Conservation (phyloP, 1,284 basidiomycete genomes). For the Irpex sp. region DNA sequence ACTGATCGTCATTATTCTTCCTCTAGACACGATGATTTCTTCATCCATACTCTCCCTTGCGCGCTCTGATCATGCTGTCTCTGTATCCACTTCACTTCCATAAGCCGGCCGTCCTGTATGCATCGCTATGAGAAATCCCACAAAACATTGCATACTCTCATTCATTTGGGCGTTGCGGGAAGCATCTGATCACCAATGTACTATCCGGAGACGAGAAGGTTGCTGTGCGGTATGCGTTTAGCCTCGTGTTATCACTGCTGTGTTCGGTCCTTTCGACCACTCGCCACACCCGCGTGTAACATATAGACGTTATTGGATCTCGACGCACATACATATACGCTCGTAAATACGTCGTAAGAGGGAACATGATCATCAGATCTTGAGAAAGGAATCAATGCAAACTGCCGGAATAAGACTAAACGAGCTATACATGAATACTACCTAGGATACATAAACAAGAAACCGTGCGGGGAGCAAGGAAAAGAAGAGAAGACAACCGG, state of each 20-base stretch:
- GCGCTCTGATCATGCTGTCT: conserved; percentile 14
- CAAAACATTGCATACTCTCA: conserved; percentile 1
- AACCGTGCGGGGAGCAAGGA: not conserved
- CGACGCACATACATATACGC: not conserved
- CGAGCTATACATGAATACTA: conserved; percentile 6
- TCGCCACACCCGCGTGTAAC: too few species aligned
- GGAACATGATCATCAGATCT: not conserved
- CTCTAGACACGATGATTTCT: conserved; percentile 21
- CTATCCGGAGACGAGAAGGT: too few species aligned
- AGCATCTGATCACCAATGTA: too few species aligned
- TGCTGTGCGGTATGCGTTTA: too few species aligned
- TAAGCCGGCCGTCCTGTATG: conserved; percentile 12
- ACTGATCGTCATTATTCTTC: not conserved
- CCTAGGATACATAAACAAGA: conserved; percentile 6
- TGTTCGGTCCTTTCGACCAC: too few species aligned
- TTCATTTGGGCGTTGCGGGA: not conserved
- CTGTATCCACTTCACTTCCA: conserved; percentile 7
- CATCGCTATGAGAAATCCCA: conserved; percentile 4
- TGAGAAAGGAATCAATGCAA: not conserved
- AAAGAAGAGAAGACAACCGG: not conserved
- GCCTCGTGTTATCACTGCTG: too few species aligned
- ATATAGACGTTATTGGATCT: too few species aligned
- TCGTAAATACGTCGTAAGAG: not conserved
- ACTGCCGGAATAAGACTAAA: not conserved
- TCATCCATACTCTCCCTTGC: conserved; percentile 7